phyloP scores from a whole-genome alignment of 768 basidiomycete genomes.

The Macrolepiota albuminosa region DNA sequence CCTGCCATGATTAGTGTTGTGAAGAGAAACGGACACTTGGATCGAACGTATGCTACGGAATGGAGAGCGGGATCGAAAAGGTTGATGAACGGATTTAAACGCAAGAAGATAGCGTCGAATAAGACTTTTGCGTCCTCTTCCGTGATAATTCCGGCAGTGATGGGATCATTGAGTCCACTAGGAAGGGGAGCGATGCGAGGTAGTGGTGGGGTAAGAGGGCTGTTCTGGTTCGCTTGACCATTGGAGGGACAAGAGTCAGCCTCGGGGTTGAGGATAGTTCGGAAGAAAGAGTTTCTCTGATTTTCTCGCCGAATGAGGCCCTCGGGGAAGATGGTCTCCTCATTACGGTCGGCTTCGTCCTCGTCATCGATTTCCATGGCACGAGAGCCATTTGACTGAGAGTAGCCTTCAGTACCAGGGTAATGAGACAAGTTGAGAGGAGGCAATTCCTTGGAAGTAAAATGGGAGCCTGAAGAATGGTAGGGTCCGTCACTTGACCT shows the following conservation, averaged over 20 bases:
- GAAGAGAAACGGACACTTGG: slow-evolving; percentile 78
- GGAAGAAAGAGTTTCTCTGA: slow-evolving; percentile 72
- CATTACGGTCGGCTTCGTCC: slow-evolving; percentile 53
- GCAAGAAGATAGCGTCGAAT: slow-evolving; percentile 76
- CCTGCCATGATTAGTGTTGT: slow-evolving; percentile 81
- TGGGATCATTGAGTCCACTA: slow-evolving; percentile 54
- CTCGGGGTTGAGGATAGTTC: slow-evolving; percentile 76
- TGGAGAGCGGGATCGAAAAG: slow-evolving; percentile 87
- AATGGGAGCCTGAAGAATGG: slow-evolving; percentile 29
- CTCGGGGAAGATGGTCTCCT: slow-evolving; percentile 67
- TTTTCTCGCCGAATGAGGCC: slow-evolving; percentile 71
- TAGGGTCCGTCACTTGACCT: slow-evolving; percentile 28
- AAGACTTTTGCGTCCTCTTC: slow-evolving; percentile 67
- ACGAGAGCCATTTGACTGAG: slow-evolving; percentile 33
- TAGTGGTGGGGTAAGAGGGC: slow-evolving; percentile 36
- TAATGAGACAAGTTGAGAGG: slow-evolving; percentile 41
- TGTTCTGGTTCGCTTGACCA: slow-evolving; percentile 27
- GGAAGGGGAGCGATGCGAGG: slow-evolving; percentile 32
- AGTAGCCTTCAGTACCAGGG: slow-evolving; percentile 28
- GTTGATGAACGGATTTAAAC: slow-evolving; percentile 86
- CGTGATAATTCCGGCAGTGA: slow-evolving; percentile 63
- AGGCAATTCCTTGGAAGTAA: slow-evolving; percentile 42
- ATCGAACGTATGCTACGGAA: slow-evolving; percentile 73
- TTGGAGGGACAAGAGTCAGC: slow-evolving; percentile 35
- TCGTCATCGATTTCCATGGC: slow-evolving; percentile 56